Percentiles rank a stretch among this genome's conserved stretches.
Conservation (phyloP, 345 rosid species). For the Zanthoxylum bungeanum region DNA sequence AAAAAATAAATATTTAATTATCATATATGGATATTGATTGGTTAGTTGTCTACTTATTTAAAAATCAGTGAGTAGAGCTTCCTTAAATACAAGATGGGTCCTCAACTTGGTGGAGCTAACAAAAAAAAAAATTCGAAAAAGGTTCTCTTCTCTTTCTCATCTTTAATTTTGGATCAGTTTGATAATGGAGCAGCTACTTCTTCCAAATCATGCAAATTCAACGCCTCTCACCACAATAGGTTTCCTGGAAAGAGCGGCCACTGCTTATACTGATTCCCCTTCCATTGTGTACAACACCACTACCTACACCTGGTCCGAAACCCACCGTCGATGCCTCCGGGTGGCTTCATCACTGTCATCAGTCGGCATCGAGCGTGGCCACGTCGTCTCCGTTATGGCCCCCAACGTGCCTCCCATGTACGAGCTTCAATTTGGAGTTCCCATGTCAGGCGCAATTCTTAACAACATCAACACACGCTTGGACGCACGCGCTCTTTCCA, state of each 20-base stretch:
- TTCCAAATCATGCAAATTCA: slow-evolving; percentile 9
- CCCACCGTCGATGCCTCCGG: slow-evolving; percentile 62
- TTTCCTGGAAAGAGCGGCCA: slow-evolving; percentile 52
- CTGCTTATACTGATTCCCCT: slow-evolving; percentile 44
- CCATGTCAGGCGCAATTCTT: slow-evolving; percentile 62
- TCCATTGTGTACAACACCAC: slow-evolving; percentile 44
- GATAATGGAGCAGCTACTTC: slow-evolving; percentile 29
- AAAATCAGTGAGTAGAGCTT: not conserved
- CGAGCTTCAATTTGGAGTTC: slow-evolving; percentile 69
- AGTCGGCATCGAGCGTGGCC: slow-evolving; percentile 34
- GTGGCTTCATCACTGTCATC: slow-evolving; percentile 51
- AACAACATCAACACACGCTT: slow-evolving; percentile 58
- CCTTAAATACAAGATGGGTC: not conserved
- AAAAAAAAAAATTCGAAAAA: not conserved
- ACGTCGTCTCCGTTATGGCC: slow-evolving; percentile 55
- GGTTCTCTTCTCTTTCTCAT: not conserved
- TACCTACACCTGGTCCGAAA: slow-evolving; percentile 48
- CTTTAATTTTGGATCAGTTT: too few relatives aligned
- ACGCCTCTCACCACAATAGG: slow-evolving; percentile 6
- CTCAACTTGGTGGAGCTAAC: not conserved
- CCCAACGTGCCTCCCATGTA: slow-evolving; percentile 58
- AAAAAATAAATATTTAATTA: too few relatives aligned
- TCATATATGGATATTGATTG: too few relatives aligned
- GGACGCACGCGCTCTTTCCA: slow-evolving; percentile 45
- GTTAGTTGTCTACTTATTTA: too few relatives aligned